A percentile compares a stretch with the other conserved stretches of the same genome.
Evolutionary conservation across 2,329 filamentous ascomycete species (phyloP).

Genomic region (Ceratocystiopsis sp.): DNA sequence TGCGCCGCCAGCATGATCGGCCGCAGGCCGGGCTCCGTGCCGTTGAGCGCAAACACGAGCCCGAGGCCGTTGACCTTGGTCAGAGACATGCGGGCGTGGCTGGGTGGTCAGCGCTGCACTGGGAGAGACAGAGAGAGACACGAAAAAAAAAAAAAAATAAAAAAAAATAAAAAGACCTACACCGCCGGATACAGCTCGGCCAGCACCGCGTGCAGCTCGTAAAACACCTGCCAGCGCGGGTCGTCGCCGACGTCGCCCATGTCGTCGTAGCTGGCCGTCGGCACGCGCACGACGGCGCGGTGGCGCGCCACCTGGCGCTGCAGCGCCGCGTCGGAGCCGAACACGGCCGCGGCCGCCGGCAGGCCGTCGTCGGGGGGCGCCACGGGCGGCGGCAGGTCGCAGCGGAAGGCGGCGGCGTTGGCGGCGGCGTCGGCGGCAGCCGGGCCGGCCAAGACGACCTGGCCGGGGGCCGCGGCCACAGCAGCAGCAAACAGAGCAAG

Average conservation of each 20-base stretch:
- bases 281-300: conserved; percentile 16
- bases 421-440: not conserved
- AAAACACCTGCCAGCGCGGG: conserved; percentile 40
- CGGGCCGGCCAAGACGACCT: conserved; percentile 2
- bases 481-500: too few relatives aligned
- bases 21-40: conserved; percentile 29
- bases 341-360: conserved; percentile 7
- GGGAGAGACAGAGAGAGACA: too few relatives aligned
- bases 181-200: conserved; percentile 32
- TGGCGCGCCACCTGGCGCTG: conserved; percentile 12
- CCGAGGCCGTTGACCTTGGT: conserved; percentile 43
- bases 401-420: conserved; percentile 1
- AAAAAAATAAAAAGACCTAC: too few relatives aligned
- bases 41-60: conserved; percentile 39
- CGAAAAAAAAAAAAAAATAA: not conserved
- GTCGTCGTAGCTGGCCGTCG: conserved; percentile 20
- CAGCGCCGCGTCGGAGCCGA: conserved; percentile 4
- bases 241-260: conserved; percentile 37
- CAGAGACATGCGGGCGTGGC: conserved; percentile 18
- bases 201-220: conserved; percentile 33
- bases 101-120: not conserved
- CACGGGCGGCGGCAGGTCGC: conserved; percentile 9
- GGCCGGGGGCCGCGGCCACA: not conserved
- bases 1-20: conserved; percentile 45
- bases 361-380: conserved; percentile 9